Evolutionary conservation across 2,329 filamentous ascomycete genomes (phyloP).

Genomic region (Thelonectria discophora): DNA sequence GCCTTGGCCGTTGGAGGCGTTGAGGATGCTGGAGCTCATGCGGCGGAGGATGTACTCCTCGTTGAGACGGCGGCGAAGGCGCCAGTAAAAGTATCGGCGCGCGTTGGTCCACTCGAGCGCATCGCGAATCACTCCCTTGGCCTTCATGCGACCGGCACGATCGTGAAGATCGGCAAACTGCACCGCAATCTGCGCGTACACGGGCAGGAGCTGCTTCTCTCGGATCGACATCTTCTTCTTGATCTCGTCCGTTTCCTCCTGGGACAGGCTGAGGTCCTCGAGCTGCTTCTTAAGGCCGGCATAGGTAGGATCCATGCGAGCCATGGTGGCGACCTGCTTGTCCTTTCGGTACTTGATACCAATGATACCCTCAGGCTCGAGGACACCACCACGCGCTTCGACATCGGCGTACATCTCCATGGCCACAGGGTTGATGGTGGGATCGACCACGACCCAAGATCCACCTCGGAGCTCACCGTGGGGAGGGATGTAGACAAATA

Average conservation of each 20-base stretch:
- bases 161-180: slow-evolving; percentile 98
- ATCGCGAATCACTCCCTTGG: slow-evolving; percentile 92
- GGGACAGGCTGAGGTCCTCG: slow-evolving; percentile 66
- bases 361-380: slow-evolving; percentile 97
- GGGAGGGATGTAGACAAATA: slow-evolving; percentile 99
- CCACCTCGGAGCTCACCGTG: slow-evolving; percentile 97
- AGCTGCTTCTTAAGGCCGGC: slow-evolving; percentile 83
- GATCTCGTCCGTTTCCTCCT: slow-evolving; percentile 79
- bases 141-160: slow-evolving; percentile 96
- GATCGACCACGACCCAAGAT: slow-evolving; percentile 99
- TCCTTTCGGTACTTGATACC: slow-evolving; percentile 99
- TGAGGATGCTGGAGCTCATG: slow-evolving; percentile 65
- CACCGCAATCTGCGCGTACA: slow-evolving; percentile 94
- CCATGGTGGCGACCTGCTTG: slow-evolving; percentile 97
- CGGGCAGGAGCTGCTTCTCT: slow-evolving; percentile 88
- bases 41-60: slow-evolving; percentile 97
- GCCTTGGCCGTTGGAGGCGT: slow-evolving; percentile 43
- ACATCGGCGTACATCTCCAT: slow-evolving; percentile 99
- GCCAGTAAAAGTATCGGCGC: slow-evolving; percentile 99
- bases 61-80: slow-evolving; percentile 92
- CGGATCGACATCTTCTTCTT: slow-evolving; percentile 86
- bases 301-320: slow-evolving; percentile 87
- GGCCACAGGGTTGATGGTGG: slow-evolving; percentile 92
- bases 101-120: slow-evolving; percentile 86
- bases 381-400: slow-evolving; percentile 93